phyloP scores from a whole-genome alignment of 192 early-diverging fungal species.

The Backusella sp. region DNA sequence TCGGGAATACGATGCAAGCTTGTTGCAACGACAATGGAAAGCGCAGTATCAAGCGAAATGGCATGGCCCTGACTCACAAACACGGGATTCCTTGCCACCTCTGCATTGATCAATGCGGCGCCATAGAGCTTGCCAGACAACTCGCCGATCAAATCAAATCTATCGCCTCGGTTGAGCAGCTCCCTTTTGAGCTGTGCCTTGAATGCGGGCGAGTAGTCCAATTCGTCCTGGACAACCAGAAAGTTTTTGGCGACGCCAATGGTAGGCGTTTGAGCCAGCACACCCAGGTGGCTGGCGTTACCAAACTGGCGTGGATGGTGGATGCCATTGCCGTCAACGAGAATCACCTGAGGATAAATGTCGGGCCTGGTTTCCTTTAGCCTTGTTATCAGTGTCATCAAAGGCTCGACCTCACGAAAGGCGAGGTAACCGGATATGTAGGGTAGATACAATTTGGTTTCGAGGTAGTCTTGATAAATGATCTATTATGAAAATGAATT shows the following conservation, averaged over 20 bases:
- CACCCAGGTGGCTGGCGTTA: conserved; percentile 82
- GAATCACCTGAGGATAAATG: conserved; percentile 71
- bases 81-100: conserved; percentile 68
- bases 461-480: conserved; percentile 59
- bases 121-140: conserved; percentile 47
- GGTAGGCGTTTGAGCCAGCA: conserved; percentile 68
- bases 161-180: conserved; percentile 40
- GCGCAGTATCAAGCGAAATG: conserved; percentile 66
- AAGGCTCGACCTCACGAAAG: conserved; percentile 77
- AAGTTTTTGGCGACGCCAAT: conserved; percentile 93
- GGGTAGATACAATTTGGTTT: conserved; percentile 65
- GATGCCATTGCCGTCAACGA: conserved; percentile 85
- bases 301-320: conserved; percentile 90
- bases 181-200: conserved; percentile 45
- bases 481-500: conserved; percentile 40
- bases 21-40: conserved; percentile 60
- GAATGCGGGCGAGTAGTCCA: conserved; percentile 24
- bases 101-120: conserved; percentile 46
- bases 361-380: conserved; percentile 51
- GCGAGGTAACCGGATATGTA: conserved; percentile 93
- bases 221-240: conserved; percentile 62
- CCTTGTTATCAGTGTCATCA: conserved; percentile 53
- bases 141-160: conserved; percentile 40
- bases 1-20: conserved; percentile 78
- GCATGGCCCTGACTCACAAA: conserved; percentile 88